Evolutionary conservation across 495 filamentous ascomycete species (phyloP).

Genomic region (Aspergillus homomorphus): DNA sequence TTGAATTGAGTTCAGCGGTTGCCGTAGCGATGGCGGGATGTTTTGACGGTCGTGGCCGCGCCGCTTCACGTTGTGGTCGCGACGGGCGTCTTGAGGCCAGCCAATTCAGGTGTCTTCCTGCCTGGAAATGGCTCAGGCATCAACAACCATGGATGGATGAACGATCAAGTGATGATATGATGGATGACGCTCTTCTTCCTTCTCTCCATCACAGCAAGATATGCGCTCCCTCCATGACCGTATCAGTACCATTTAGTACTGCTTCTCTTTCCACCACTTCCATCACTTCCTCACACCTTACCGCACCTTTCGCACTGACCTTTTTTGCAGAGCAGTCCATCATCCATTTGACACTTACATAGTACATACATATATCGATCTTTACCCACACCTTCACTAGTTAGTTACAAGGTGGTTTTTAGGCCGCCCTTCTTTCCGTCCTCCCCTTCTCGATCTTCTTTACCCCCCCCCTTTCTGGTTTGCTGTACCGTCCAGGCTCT

Average conservation of each 20-base stretch:
- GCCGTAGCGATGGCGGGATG: constrained; percentile 19
- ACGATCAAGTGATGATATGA: too few relatives aligned
- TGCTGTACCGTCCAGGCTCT: not conserved
- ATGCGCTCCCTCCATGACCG: constrained; percentile 18
- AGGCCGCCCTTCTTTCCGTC: not conserved
- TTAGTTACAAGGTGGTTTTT: too few relatives aligned
- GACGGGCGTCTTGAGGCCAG: constrained; percentile 20
- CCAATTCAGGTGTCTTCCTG: constrained; percentile 11
- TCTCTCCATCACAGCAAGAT: constrained; percentile 9
- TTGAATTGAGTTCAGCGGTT: constrained; percentile 13
- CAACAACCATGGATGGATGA: not conserved
- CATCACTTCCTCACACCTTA: too few relatives aligned
- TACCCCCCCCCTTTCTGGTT: not conserved
- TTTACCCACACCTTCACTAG: not conserved
- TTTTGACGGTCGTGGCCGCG: constrained; percentile 21
- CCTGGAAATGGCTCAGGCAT: constrained; percentile 19
- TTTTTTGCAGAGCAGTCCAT: not conserved
- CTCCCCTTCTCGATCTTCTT: not conserved
- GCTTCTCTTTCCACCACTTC: not conserved
- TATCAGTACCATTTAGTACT: constrained; percentile 21
- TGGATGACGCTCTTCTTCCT: constrained; percentile 9
- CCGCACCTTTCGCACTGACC: not conserved
- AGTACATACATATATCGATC: constrained; percentile 5
- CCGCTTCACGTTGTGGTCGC: constrained; percentile 20
- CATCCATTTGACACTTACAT: constrained; percentile 1